Evolutionary conservation across 306 rosid species (phyloP).

Genomic region (Sesbania bispinosa): DNA sequence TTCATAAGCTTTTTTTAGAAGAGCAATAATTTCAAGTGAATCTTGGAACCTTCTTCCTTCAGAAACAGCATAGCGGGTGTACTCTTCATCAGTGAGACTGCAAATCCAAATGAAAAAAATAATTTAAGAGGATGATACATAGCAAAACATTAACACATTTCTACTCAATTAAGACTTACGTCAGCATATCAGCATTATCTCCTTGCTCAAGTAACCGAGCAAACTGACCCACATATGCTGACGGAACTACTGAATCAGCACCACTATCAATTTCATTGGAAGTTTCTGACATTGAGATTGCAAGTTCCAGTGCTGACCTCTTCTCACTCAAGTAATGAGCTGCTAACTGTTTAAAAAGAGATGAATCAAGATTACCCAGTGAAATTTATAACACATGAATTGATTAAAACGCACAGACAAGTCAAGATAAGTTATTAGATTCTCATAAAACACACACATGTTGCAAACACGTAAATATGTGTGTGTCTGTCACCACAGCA

Average conservation of each 20-base stretch:
- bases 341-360: constrained; percentile 73
- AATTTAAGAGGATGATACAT: constrained; percentile 24
- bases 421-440: neutral
- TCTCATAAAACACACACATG: constrained; percentile 5
- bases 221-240: constrained; percentile 79
- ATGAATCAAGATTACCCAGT: constrained; percentile 16
- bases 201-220: constrained; percentile 76
- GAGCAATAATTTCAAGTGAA: constrained; percentile 82
- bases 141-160: constrained; percentile 5
- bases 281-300: constrained; percentile 64
- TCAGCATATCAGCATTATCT: constrained; percentile 58
- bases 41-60: constrained; percentile 88
- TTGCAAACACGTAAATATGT: neutral
- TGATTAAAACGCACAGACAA: neutral
- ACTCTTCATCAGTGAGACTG: constrained; percentile 91
- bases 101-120: constrained; percentile 32
- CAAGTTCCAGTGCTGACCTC: constrained; percentile 72
- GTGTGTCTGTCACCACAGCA: neutral
- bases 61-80: constrained; percentile 52
- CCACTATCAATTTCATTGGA: constrained; percentile 46
- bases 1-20: constrained; percentile 72
- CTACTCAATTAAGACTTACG: constrained; percentile 58
- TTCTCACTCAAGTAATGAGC: constrained; percentile 87
- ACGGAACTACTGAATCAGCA: constrained; percentile 75
- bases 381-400: neutral